phyloP scores from a whole-genome alignment of 2,329 filamentous ascomycete species.

The Cryphonectria nitschkei region DNA sequence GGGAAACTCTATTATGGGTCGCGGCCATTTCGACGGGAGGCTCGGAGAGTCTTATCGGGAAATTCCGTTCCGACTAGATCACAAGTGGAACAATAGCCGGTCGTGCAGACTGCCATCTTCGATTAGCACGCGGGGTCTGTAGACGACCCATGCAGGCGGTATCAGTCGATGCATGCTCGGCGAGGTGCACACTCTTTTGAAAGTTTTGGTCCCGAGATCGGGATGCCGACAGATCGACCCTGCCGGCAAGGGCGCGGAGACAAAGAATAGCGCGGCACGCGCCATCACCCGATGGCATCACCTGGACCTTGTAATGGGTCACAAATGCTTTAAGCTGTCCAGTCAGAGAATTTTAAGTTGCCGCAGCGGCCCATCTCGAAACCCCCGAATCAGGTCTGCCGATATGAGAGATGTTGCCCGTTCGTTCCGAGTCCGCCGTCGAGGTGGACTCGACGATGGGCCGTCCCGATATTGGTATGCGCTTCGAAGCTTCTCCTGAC shows the following conservation, averaged over 20 bases:
- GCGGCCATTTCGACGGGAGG: neutral
- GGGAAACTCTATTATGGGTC: neutral
- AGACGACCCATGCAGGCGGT: neutral
- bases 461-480: conserved; percentile 14
- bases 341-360: neutral
- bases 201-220: conserved; percentile 18
- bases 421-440: conserved; percentile 15
- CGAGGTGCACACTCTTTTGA: neutral
- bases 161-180: neutral
- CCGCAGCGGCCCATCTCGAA: neutral
- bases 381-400: neutral
- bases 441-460: conserved; percentile 9
- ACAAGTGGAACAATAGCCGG: neutral
- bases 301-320: neutral
- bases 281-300: no score
- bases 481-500: neutral
- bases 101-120: conserved; percentile 17
- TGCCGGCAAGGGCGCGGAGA: conserved; percentile 13
- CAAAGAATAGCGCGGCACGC: neutral
- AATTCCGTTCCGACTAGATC: neutral
- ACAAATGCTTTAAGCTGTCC: neutral
- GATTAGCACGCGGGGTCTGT: neutral
- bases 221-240: conserved; percentile 17
- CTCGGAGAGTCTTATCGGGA: neutral
- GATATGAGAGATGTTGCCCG: neutral